Evolutionary conservation across 2,329 filamentous ascomycete genomes (phyloP).

Genomic region (Trichoderma afroharzianum): DNA sequence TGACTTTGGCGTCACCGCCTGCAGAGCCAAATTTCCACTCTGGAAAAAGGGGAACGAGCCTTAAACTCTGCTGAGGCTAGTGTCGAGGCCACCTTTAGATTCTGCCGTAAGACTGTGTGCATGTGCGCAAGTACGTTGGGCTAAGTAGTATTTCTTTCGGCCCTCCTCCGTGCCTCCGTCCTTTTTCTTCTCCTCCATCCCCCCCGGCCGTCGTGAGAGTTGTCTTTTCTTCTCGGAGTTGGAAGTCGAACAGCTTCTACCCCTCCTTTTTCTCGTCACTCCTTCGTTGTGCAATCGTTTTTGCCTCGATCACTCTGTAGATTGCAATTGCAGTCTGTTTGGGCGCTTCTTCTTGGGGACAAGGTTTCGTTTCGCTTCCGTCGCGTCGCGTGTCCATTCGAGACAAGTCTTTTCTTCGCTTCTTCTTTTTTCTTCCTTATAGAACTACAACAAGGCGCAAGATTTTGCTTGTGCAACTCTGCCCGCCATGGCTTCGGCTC

Average conservation of each 20-base stretch:
- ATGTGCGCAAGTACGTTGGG: background rate
- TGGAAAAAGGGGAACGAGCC: constrained; percentile 5
- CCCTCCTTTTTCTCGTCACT: constrained; percentile 36
- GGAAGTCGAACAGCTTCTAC: background rate
- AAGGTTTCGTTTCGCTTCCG: background rate
- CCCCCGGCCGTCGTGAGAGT: constrained; percentile 24
- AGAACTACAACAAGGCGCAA: no score
- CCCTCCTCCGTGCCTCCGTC: constrained; percentile 17
- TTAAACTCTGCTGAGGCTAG: background rate
- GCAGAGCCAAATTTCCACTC: constrained; percentile 23
- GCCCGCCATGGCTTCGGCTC: constrained; percentile 33
- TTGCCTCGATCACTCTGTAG: background rate
- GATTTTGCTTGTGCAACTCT: background rate
- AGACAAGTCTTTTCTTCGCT: background rate
- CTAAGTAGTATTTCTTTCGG: constrained; percentile 21
- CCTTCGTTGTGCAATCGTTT: constrained; percentile 26
- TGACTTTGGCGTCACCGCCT: constrained; percentile 9
- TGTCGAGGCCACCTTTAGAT: background rate
- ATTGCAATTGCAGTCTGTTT: constrained; percentile 8
- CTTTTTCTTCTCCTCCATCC: constrained; percentile 19
- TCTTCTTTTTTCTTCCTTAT: background rate
- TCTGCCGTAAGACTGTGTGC: background rate
- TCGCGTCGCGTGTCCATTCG: constrained; percentile 16
- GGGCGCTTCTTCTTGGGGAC: constrained; percentile 13
- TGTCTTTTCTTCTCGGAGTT: constrained; percentile 19